Conservation (phyloP, 192 early-diverging fungal genomes). For the Entomortierella beljakovae region DNA sequence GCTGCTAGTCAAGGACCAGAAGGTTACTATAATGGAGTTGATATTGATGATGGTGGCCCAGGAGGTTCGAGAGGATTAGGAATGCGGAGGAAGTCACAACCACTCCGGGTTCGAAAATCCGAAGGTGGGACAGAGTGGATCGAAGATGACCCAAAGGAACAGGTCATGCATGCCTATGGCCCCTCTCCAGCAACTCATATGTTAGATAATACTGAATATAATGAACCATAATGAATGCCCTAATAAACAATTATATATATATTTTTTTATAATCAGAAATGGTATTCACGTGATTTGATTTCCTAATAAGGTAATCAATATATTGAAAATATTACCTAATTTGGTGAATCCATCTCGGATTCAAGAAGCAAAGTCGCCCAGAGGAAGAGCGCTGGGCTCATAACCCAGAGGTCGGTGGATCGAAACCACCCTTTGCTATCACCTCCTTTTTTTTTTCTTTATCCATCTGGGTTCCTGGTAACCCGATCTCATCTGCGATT, state of each 20-base stretch:
- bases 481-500: too few species aligned
- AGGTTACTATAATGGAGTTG: not conserved
- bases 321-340: not conserved
- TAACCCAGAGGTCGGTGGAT: conserved; percentile 89
- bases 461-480: too few species aligned
- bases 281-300: too few species aligned
- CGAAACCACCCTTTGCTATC: conserved; percentile 79
- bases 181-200: conserved; percentile 30
- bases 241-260: not conserved
- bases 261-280: too few species aligned
- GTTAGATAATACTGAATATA: conserved; percentile 8
- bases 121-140: conserved; percentile 54
- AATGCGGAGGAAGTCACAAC: conserved; percentile 19
- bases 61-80: conserved; percentile 5
- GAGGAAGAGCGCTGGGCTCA: conserved; percentile 90
- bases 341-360: too few species aligned
- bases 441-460: not conserved
- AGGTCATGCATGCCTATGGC: conserved; percentile 46
- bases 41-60: not conserved
- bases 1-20: conserved; percentile 20
- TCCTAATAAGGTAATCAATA: too few species aligned
- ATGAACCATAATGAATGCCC: conserved; percentile 2
- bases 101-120: conserved; percentile 46
- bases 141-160: conserved; percentile 27
- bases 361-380: conserved; percentile 86